Percentiles rank a stretch among this genome's conserved stretches.
These are phyloP conservation scores for Rhodotorula toruloides DNA, from an alignment of 768 basidiomycete genomes.

Conservation along the genomic window DNA sequence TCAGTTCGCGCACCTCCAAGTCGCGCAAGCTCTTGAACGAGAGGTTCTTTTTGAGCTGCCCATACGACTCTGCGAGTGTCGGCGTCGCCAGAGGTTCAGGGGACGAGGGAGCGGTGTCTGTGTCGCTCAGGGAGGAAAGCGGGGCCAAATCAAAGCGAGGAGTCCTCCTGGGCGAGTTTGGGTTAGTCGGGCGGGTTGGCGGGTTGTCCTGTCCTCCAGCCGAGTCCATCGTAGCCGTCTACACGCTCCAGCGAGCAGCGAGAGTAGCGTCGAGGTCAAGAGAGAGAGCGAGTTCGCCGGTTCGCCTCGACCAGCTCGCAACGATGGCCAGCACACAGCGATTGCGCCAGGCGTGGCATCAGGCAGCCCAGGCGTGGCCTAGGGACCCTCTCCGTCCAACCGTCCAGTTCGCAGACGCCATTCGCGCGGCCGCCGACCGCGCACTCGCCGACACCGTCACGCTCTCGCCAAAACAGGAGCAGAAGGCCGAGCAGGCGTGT, in stretches of 20 bases:
- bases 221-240: no score
- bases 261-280: no score
- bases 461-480: neutral
- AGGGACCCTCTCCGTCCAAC: slow-evolving; percentile 23
- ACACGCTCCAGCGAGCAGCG: no score
- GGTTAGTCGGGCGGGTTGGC: neutral
- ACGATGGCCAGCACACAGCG: no score
- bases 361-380: slow-evolving; percentile 17
- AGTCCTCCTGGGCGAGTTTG: no score
- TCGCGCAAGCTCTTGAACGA: slow-evolving; percentile 81
- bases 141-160: no score
- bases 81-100: slow-evolving; percentile 35
- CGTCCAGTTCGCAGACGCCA: slow-evolving; percentile 19
- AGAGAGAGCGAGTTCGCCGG: neutral
- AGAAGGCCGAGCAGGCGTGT: neutral
- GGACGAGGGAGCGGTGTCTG: neutral
- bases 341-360: slow-evolving; percentile 11
- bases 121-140: neutral
- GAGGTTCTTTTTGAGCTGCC: slow-evolving; percentile 29
- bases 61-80: slow-evolving; percentile 35
- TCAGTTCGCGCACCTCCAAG: slow-evolving; percentile 57
- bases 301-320: no score
- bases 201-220: no score
- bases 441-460: slow-evolving; percentile 11
- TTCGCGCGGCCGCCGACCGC: slow-evolving; percentile 20